Percentiles rank a stretch among this genome's conserved stretches.
Conservation (phyloP, 2,329 filamentous ascomycete genomes). For the Lecanosticta acicola region DNA sequence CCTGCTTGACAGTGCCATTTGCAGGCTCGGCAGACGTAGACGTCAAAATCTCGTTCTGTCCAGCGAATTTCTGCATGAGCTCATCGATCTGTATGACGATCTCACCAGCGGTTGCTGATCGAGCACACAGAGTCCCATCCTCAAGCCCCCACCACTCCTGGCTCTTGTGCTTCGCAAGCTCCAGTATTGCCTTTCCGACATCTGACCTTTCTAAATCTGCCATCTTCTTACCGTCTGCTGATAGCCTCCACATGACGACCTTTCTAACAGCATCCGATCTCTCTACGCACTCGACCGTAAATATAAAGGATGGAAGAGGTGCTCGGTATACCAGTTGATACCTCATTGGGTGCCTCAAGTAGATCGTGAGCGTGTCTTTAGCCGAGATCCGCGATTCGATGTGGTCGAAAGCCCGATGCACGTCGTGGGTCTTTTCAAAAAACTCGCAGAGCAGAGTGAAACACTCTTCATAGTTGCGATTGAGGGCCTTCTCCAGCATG, state of each 20-base stretch:
- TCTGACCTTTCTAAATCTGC: background rate
- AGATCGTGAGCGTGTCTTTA: slow-evolving; percentile 20
- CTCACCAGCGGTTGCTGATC: background rate
- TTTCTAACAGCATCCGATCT: slow-evolving; percentile 16
- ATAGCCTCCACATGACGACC: background rate
- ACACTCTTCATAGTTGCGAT: slow-evolving; percentile 21
- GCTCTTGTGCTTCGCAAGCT: slow-evolving; percentile 17
- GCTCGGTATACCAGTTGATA: slow-evolving; percentile 39
- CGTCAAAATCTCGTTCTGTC: slow-evolving; percentile 15
- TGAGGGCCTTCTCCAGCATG: slow-evolving; percentile 39
- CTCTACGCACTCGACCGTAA: slow-evolving; percentile 34
- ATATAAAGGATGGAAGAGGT: slow-evolving; percentile 33
- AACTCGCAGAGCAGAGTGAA: background rate
- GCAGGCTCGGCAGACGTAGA: background rate
- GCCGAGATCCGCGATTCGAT: background rate
- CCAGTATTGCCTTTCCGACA: slow-evolving; percentile 5
- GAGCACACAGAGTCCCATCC: slow-evolving; percentile 26
- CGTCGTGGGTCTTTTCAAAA: background rate
- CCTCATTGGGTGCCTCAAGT: slow-evolving; percentile 32
- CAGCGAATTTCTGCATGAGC: slow-evolving; percentile 23
- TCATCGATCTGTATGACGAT: slow-evolving; percentile 23
- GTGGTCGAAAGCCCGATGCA: background rate
- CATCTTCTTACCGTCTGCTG: background rate
- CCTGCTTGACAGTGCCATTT: background rate
- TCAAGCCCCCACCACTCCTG: slow-evolving; percentile 36